Evolutionary conservation across 2,329 filamentous ascomycete species (phyloP).

Genomic region (Colletotrichum higginsianum): DNA sequence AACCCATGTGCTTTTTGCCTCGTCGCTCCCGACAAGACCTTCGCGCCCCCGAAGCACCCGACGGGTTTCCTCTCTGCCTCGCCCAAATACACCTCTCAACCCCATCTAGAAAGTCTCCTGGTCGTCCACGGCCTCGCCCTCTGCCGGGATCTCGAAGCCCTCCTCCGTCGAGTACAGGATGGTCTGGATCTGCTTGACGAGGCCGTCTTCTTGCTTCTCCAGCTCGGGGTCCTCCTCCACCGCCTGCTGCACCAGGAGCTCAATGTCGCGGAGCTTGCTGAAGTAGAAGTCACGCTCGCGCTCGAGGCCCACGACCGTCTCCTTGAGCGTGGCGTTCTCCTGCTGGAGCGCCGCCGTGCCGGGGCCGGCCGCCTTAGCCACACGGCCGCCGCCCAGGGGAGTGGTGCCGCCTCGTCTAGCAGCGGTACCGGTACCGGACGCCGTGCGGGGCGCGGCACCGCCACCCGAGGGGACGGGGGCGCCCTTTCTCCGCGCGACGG

Average conservation of each 20-base stretch:
- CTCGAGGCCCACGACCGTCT: constrained; percentile 94
- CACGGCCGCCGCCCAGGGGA: constrained; percentile 66
- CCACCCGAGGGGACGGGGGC: constrained; percentile 68
- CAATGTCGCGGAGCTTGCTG: constrained; percentile 97
- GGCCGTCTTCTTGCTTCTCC: constrained; percentile 91
- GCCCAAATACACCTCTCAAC: not conserved
- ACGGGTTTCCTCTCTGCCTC: not conserved
- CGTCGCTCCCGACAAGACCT: constrained; percentile 17
- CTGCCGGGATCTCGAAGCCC: constrained; percentile 90
- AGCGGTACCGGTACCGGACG: constrained; percentile 65
- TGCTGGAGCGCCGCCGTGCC: constrained; percentile 81
- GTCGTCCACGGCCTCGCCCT: constrained; percentile 79
- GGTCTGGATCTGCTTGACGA: constrained; percentile 95
- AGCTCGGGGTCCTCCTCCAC: constrained; percentile 93
- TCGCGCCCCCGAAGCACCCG: constrained; percentile 4
- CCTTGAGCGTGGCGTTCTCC: constrained; percentile 92
- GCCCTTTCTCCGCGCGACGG: constrained; percentile 86
- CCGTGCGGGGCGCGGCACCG: constrained; percentile 64
- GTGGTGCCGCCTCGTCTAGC: constrained; percentile 73
- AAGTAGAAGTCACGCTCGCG: constrained; percentile 99
- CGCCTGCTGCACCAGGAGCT: constrained; percentile 92
- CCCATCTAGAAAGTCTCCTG: constrained; percentile 81
- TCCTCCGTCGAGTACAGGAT: constrained; percentile 98
- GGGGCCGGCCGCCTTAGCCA: constrained; percentile 63
- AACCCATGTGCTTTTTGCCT: constrained; percentile 36